Evolutionary conservation across 257 asterid genomes (phyloP).

Genomic region (Jaltomata sinuosa): DNA sequence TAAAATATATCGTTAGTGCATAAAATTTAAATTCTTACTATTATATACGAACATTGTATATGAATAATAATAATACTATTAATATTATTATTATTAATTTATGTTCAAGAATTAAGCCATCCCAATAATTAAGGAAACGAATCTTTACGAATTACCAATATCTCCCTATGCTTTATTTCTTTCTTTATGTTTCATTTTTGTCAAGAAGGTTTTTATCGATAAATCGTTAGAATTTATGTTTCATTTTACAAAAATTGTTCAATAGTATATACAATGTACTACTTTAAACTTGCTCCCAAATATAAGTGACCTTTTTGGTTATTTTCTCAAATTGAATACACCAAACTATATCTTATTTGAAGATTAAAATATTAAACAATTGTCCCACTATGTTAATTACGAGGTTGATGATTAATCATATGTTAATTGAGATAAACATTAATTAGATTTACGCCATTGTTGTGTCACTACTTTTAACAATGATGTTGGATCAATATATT

Average conservation of each 20-base stretch:
- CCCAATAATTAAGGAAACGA: background rate
- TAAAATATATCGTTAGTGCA: background rate
- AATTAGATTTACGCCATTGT: background rate
- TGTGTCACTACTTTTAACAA: background rate
- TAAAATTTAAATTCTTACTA: background rate
- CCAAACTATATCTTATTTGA: background rate
- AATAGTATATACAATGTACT: background rate
- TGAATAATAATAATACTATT: background rate
- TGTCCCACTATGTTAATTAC: background rate
- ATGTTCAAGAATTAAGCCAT: background rate
- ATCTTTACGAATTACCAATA: background rate
- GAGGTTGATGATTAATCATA: background rate
- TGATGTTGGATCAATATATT: background rate
- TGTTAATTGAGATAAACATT: background rate
- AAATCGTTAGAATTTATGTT: no score
- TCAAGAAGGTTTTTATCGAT: no score
- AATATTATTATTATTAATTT: background rate
- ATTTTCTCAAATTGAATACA: background rate
- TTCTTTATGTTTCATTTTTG: no score
- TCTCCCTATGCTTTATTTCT: background rate
- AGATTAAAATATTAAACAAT: background rate
- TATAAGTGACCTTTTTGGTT: background rate
- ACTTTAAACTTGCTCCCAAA: background rate
- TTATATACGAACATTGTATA: background rate
- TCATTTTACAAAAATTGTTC: background rate